Percentiles rank a stretch among this genome's conserved stretches.
phyloP scores from a whole-genome alignment of 164 flowering plant genomes.

The Taxillus chinensis region DNA sequence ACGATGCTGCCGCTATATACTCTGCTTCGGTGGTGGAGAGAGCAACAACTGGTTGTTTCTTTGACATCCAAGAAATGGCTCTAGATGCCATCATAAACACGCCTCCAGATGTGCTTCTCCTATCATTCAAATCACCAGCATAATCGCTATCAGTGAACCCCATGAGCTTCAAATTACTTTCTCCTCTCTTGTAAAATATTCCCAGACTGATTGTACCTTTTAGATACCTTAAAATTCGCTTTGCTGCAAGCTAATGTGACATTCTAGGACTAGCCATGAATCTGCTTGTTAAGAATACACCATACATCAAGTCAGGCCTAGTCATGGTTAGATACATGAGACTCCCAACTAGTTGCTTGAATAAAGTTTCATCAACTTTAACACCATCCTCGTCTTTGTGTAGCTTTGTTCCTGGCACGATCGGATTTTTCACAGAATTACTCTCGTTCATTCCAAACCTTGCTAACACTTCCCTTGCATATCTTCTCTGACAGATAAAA shows the following conservation, averaged over 20 bases:
- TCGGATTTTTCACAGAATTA: neutral
- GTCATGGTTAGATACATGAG: neutral
- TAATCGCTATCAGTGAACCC: neutral
- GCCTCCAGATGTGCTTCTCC: neutral
- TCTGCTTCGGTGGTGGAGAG: neutral
- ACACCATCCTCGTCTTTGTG: neutral
- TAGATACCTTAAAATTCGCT: neutral
- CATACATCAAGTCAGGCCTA: neutral
- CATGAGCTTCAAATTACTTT: neutral
- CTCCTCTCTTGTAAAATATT: neutral
- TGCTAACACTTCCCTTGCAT: neutral
- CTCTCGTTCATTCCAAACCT: neutral
- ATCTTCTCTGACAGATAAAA: neutral
- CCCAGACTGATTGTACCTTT: neutral
- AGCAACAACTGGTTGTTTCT: neutral
- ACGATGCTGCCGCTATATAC: neutral
- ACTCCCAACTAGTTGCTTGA: neutral
- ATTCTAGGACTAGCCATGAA: no score
- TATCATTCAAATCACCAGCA: no score
- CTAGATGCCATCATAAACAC: neutral
- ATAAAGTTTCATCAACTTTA: neutral
- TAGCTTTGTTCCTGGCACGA: neutral
- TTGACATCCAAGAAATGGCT: neutral
- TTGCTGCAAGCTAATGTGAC: neutral
- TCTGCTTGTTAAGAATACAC: neutral